Percentiles rank a stretch among this genome's conserved stretches.
These are phyloP conservation scores for Zygnema cylindricum DNA, from an alignment of 139 green algal species.

Conservation along the genomic window DNA sequence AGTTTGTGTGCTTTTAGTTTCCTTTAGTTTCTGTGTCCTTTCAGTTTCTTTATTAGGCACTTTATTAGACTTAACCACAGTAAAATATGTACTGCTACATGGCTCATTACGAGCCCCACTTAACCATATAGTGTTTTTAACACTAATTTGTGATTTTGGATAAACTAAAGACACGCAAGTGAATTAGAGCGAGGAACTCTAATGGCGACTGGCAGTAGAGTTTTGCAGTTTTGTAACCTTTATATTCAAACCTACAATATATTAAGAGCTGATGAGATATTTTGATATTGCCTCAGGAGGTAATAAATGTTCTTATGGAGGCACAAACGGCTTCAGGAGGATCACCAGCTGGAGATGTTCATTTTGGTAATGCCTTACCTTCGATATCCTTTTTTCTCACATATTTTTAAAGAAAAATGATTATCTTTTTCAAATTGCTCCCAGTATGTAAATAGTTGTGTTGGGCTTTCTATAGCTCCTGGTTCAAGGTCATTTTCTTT, in stretches of 20 bases:
- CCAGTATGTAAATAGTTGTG: constrained; percentile 60
- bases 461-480: constrained; percentile 43
- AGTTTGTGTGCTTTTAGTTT: neutral
- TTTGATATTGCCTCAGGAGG: constrained; percentile 61
- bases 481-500: too few species aligned
- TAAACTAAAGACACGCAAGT: too few species aligned
- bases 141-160: too few species aligned
- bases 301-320: constrained; percentile 71
- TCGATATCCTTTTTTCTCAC: neutral
- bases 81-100: too few species aligned
- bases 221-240: constrained; percentile 22
- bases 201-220: too few species aligned
- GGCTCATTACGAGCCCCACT: too few species aligned
- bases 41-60: neutral
- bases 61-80: neutral
- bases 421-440: neutral
- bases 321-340: constrained; percentile 69
- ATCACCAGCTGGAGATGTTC: constrained; percentile 63
- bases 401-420: neutral
- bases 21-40: neutral
- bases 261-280: neutral
- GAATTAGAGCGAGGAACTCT: too few species aligned
- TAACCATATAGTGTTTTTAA: too few species aligned
- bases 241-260: constrained; percentile 24
- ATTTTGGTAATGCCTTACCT: constrained; percentile 52